Evolutionary conservation across 1,139 yeast genomes (phyloP).

Genomic region (Petasospora fabianii): DNA sequence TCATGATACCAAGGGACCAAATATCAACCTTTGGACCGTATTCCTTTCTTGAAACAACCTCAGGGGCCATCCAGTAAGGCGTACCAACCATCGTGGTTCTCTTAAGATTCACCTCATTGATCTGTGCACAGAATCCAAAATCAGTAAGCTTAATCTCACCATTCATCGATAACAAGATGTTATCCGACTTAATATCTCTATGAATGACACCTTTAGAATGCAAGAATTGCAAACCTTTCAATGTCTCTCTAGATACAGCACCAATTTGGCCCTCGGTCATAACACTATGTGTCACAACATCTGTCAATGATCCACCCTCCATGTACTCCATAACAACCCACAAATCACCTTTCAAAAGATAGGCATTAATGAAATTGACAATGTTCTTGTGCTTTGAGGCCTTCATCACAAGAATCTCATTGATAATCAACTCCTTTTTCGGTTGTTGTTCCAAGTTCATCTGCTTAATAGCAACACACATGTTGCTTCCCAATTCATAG

Average conservation of each 20-base stretch:
- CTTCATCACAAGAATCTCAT: conserved; percentile 92
- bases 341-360: conserved; percentile 64
- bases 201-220: conserved; percentile 95
- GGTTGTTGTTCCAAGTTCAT: conserved; percentile 94
- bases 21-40: conserved; percentile 97
- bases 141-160: conserved; percentile 92
- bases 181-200: conserved; percentile 94
- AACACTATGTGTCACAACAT: conserved; percentile 90
- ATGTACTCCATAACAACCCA: conserved; percentile 99
- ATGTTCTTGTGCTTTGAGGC: conserved; percentile 87
- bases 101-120: conserved; percentile 78
- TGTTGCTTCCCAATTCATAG: conserved; percentile 55
- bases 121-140: conserved; percentile 86
- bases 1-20: conserved; percentile 97
- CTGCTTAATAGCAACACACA: conserved; percentile 88
- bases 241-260: conserved; percentile 89
- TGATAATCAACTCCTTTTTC: conserved; percentile 88
- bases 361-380: conserved; percentile 88
- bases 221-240: conserved; percentile 78
- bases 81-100: conserved; percentile 99
- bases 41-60: conserved; percentile 88
- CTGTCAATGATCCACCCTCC: conserved; percentile 97
- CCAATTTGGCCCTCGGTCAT: conserved; percentile 98
- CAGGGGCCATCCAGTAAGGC: conserved; percentile 99
- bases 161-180: conserved; percentile 71